phyloP scores from a whole-genome alignment of 768 basidiomycete genomes.

The Boletus pseudo-olivaceus region DNA sequence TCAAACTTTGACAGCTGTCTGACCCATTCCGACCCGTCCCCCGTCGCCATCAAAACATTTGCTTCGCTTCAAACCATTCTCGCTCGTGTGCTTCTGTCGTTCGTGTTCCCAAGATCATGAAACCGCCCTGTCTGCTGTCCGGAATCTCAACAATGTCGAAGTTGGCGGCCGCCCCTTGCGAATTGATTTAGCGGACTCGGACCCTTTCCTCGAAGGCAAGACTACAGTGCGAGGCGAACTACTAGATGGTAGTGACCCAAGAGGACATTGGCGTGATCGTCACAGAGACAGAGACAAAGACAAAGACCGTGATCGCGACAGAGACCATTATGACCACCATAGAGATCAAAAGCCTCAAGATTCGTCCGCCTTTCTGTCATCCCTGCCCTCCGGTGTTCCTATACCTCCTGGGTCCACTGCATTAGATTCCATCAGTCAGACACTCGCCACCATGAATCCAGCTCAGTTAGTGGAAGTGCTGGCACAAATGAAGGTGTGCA shows the following conservation, averaged over 20 bases:
- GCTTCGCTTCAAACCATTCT: not conserved
- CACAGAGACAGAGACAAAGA: slow-evolving; percentile 50
- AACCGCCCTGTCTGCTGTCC: slow-evolving; percentile 91
- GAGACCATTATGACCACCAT: slow-evolving; percentile 29
- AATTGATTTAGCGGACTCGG: slow-evolving; percentile 92
- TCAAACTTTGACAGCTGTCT: slow-evolving; percentile 30
- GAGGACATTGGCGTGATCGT: slow-evolving; percentile 41
- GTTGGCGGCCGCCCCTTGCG: slow-evolving; percentile 90
- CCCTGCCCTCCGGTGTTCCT: slow-evolving; percentile 73
- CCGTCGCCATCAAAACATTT: slow-evolving; percentile 3
- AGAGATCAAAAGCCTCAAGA: slow-evolving; percentile 39
- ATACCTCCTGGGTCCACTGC: slow-evolving; percentile 67
- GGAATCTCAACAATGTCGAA: slow-evolving; percentile 91
- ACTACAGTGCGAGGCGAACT: slow-evolving; percentile 84
- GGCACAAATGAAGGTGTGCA: slow-evolving; percentile 93
- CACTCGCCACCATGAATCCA: slow-evolving; percentile 79
- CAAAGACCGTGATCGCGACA: slow-evolving; percentile 52
- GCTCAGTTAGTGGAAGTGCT: slow-evolving; percentile 88
- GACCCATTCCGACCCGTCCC: slow-evolving; percentile 32
- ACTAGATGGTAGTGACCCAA: slow-evolving; percentile 54
- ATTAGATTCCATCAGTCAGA: slow-evolving; percentile 81
- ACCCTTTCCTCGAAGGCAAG: slow-evolving; percentile 88
- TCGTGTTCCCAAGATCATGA: slow-evolving; percentile 69
- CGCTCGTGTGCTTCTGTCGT: slow-evolving; percentile 15
- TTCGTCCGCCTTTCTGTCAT: slow-evolving; percentile 53